These are phyloP conservation scores for Pugionium cornutum DNA, from an alignment of 345 rosid genomes.

Conservation along the genomic window DNA sequence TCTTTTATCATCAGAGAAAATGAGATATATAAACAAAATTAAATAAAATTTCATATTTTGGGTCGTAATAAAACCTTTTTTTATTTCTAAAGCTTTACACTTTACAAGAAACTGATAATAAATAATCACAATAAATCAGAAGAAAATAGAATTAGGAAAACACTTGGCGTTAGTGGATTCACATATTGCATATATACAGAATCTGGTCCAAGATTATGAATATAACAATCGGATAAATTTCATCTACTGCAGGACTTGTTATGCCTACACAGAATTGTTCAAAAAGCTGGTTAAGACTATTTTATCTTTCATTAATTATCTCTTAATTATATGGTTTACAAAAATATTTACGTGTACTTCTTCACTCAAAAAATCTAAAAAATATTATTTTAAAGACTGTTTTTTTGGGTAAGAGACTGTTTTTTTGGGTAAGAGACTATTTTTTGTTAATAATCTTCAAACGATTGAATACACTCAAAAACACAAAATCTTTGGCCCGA, in stretches of 20 bases:
- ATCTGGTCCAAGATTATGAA: background rate
- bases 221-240: background rate
- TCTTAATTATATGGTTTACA: too few relatives aligned
- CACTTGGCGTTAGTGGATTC: conserved; percentile 10
- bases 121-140: background rate
- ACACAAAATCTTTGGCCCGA: conserved; percentile 6
- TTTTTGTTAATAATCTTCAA: background rate
- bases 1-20: background rate
- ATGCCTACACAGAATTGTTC: too few relatives aligned
- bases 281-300: too few relatives aligned
- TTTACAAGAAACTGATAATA: background rate
- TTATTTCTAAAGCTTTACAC: background rate
- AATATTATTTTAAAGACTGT: too few relatives aligned
- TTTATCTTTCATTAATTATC: too few relatives aligned
- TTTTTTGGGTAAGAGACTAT: too few relatives aligned
- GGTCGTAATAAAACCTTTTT: background rate
- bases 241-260: too few relatives aligned
- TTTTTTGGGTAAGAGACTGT: too few relatives aligned
- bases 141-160: conserved; percentile 1
- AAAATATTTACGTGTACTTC: background rate
- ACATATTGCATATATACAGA: background rate
- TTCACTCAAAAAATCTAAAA: too few relatives aligned
- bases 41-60: background rate
- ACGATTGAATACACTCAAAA: background rate
- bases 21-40: too few relatives aligned